phyloP scores from a whole-genome alignment of 169 alveolate genomes.

The Perkinsus olseni region DNA sequence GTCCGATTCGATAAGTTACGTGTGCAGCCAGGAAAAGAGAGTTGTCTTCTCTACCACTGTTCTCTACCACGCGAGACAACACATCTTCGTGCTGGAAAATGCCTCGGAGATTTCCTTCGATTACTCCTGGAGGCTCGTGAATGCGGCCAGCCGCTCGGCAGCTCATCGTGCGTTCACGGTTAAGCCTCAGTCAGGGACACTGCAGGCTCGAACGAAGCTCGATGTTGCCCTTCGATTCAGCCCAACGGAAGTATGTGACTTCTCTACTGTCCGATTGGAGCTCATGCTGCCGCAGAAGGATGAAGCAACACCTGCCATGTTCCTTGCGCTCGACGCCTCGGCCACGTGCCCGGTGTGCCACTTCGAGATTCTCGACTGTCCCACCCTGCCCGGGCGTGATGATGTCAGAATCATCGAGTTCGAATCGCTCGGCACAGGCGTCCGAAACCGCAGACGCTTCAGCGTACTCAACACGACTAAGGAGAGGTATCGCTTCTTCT shows the following conservation, averaged over 20 bases:
- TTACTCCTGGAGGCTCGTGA: constrained; percentile 53
- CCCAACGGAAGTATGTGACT: constrained; percentile 38
- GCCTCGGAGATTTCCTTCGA: constrained; percentile 65
- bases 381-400: not conserved
- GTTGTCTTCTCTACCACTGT: constrained; percentile 74
- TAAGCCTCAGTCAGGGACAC: not conserved
- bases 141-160: constrained; percentile 13
- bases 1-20: constrained; percentile 74
- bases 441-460: constrained; percentile 76
- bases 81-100: constrained; percentile 47
- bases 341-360: constrained; percentile 37
- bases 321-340: constrained; percentile 7
- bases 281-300: not conserved
- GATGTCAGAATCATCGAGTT: constrained; percentile 58
- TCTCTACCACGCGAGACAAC: constrained; percentile 73
- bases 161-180: not conserved
- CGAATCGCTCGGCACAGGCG: constrained; percentile 76
- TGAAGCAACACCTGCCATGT: not conserved
- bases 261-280: constrained; percentile 3
- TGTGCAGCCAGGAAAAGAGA: constrained; percentile 48
- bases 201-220: constrained; percentile 11
- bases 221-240: constrained; percentile 34
- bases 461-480: constrained; percentile 84
- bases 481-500: constrained; percentile 78
- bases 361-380: constrained; percentile 14